A percentile compares a stretch with the other conserved stretches of the same genome.
Conservation (phyloP, 768 basidiomycete genomes). For the Mycena belliarum region DNA sequence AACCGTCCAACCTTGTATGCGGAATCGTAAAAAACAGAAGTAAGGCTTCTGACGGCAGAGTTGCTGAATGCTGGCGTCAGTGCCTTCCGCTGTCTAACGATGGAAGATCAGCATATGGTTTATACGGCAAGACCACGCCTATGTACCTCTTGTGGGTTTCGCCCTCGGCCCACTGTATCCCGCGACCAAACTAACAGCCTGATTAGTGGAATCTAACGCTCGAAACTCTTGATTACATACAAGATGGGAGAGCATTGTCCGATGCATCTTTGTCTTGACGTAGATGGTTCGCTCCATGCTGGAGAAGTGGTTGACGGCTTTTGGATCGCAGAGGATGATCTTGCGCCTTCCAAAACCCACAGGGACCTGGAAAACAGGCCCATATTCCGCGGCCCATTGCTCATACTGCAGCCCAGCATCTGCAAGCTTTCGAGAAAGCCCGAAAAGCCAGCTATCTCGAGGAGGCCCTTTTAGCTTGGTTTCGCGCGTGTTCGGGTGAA, state of each 20-base stretch:
- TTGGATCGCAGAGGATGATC: conserved; percentile 26
- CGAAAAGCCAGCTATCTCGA: conserved; percentile 29
- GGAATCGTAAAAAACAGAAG: conserved; percentile 41
- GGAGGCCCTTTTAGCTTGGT: conserved; percentile 31
- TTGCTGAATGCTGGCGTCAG: conserved; percentile 45
- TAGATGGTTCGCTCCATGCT: conserved; percentile 26
- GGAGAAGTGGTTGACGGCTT: conserved; percentile 28
- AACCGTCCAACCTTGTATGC: conserved; percentile 36
- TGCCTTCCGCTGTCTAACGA: conserved; percentile 37
- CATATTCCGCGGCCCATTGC: conserved; percentile 33
- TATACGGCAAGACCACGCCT: no score
- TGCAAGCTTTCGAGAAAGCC: conserved; percentile 18
- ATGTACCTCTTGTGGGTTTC: conserved; percentile 27
- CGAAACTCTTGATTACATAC: conserved; percentile 22
- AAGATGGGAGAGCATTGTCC: conserved; percentile 26
- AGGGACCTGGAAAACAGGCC: conserved; percentile 30
- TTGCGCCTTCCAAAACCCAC: conserved; percentile 11
- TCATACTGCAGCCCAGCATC: conserved; percentile 26
- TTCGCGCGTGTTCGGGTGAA: conserved; percentile 15
- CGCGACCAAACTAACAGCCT: conserved; percentile 14
- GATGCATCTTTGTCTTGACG: conserved; percentile 22
- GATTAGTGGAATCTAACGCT: no score
- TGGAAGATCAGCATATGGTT: neutral
- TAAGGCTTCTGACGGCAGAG: conserved; percentile 37
- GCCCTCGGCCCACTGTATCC: conserved; percentile 22